Evolutionary conservation across 306 rosid genomes (phyloP).

Genomic region (Ammopiptanthus mongolicus): DNA sequence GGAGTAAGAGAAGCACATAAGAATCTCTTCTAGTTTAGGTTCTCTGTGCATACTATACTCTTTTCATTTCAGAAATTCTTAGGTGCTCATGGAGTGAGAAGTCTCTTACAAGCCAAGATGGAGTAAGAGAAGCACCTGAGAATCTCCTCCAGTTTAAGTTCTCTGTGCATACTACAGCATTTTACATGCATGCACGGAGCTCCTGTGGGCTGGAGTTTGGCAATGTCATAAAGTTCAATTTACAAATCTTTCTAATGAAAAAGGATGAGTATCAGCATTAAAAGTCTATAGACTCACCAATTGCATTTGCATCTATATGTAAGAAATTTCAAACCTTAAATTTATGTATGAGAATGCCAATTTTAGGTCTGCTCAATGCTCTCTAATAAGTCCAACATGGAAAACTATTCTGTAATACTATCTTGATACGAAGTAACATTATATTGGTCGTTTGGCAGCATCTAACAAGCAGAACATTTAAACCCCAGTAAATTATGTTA

Average conservation of each 20-base stretch:
- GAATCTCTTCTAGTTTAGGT: background rate
- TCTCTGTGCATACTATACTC: background rate
- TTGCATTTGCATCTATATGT: background rate
- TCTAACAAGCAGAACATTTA: slow-evolving; percentile 8
- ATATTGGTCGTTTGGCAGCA: background rate
- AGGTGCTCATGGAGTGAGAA: no score
- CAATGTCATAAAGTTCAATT: background rate
- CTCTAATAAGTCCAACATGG: background rate
- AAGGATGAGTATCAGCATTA: background rate
- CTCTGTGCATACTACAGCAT: background rate
- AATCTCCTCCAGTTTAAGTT: background rate
- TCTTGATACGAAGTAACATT: background rate
- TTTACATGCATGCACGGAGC: slow-evolving; percentile 1
- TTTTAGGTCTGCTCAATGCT: background rate
- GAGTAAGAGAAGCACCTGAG: background rate
- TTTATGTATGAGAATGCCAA: background rate
- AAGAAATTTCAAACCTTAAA: background rate
- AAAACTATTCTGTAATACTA: background rate
- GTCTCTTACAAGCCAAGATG: no score
- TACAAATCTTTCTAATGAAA: background rate
- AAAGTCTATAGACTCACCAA: background rate
- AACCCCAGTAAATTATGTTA: background rate
- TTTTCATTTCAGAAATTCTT: background rate
- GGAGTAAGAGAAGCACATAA: background rate
- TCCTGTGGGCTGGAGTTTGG: background rate